phyloP scores from a whole-genome alignment of 2,329 filamentous ascomycete species.

The Phyllosticta paracitricarpa region DNA sequence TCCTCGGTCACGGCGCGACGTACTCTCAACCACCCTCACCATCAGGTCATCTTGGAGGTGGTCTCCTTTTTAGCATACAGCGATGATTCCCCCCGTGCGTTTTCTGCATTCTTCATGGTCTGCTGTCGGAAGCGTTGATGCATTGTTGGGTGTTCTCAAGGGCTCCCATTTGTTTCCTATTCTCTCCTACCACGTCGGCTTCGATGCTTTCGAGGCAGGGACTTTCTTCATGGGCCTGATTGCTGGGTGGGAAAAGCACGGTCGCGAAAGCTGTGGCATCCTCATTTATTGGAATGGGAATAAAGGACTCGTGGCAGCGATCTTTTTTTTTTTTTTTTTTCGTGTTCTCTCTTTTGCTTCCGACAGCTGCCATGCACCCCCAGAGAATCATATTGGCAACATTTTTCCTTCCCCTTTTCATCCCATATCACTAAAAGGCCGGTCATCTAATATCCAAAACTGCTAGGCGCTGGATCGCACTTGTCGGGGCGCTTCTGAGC shows the following conservation, averaged over 20 bases:
- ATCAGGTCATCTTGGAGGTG: slow-evolving; percentile 25
- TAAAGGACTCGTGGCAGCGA: background rate
- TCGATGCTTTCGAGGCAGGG: slow-evolving; percentile 1
- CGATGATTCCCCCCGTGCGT: slow-evolving; percentile 35
- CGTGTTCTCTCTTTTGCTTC: background rate
- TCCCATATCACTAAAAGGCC: background rate
- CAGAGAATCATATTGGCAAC: background rate
- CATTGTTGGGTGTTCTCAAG: slow-evolving; percentile 10
- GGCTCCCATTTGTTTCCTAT: slow-evolving; percentile 8
- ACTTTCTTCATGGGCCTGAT: slow-evolving; percentile 9
- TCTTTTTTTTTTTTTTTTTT: background rate
- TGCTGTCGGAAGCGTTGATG: slow-evolving; percentile 9
- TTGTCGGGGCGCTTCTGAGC: slow-evolving; percentile 4
- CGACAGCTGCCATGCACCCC: background rate
- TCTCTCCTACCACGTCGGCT: background rate
- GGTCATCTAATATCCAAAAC: background rate
- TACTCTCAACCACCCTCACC: slow-evolving; percentile 17
- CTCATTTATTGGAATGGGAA: slow-evolving; percentile 2
- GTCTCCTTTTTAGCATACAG: slow-evolving; percentile 33
- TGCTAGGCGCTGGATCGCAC: slow-evolving; percentile 10
- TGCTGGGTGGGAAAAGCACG: slow-evolving; percentile 10
- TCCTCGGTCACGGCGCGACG: slow-evolving; percentile 13
- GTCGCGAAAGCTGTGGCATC: slow-evolving; percentile 6
- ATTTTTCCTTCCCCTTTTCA: background rate
- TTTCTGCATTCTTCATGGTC: slow-evolving; percentile 13